Percentiles rank a stretch among this genome's conserved stretches.
Evolutionary conservation across 129 eudicot genomes (phyloP).

Genomic region (Pittosporum tobira): DNA sequence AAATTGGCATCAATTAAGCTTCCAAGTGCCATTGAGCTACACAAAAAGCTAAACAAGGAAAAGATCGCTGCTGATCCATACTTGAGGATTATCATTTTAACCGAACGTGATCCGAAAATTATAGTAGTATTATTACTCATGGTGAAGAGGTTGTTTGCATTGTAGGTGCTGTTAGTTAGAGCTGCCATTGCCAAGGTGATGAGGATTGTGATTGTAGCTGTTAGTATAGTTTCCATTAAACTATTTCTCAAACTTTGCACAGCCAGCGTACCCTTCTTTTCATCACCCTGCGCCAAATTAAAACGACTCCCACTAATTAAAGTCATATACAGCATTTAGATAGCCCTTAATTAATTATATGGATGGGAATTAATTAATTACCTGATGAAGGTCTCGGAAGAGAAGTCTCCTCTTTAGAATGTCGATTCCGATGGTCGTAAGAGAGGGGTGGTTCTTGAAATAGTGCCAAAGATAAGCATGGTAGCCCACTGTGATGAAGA

Average conservation of each 20-base stretch:
- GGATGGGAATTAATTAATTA: background rate
- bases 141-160: conserved; percentile 37
- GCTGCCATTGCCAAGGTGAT: conserved; percentile 52
- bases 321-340: too few species aligned
- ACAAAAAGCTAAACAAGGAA: conserved; percentile 59
- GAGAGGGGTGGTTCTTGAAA: conserved; percentile 47
- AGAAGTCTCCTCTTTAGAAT: conserved; percentile 37
- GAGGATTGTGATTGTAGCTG: conserved; percentile 51
- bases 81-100: conserved; percentile 46
- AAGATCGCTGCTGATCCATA: conserved; percentile 58
- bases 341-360: too few species aligned
- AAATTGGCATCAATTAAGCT: conserved; percentile 64
- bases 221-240: conserved; percentile 64
- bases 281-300: conserved; percentile 49
- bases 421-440: conserved; percentile 65
- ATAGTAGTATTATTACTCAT: background rate
- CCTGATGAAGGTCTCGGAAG: conserved; percentile 8
- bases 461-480: conserved; percentile 82
- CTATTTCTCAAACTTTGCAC: conserved; percentile 86
- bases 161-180: conserved; percentile 54
- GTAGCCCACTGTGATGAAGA: conserved; percentile 75
- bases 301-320: too few species aligned
- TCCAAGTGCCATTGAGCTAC: conserved; percentile 75
- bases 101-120: conserved; percentile 50
- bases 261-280: conserved; percentile 54